Base-by-base conservation (phyloP, 257 asterid species). In the Solanum appendiculatum region DNA sequence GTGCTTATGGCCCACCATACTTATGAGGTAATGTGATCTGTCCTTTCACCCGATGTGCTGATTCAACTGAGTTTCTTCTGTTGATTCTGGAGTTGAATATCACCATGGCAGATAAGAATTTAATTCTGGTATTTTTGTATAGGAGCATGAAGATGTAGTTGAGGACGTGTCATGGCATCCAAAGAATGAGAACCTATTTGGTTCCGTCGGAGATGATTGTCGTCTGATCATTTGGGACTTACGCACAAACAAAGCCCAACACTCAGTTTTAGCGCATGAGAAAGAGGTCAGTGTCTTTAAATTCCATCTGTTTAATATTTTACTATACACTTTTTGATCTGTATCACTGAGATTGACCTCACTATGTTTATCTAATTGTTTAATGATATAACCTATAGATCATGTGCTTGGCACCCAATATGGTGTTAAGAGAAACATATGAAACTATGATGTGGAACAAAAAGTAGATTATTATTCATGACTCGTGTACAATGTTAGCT, bases 161-260 rank as follows among this genome's bases (percentile, higher is more conserved):
- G 98, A 92, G 92, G 99, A 97, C 8, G 99, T 96, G 34, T 92
- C 97, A 11, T 97, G 99, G 99, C 99, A 96, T 90, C 66, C 87
- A 37, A 95, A 95, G 95, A 90, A 95, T 86, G 97, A 94, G 85
- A 92, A 91, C 64, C 69, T 96, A 86, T 97, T 96, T 89, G 99
- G 99, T 63, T 97, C 99, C 34, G 99, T 97, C 6, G 98, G 99
- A 88, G 99, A 97, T 92, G 99, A 97, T 91, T 87, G 98, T 90
- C 94, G 91, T 89, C 94, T 96, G 88, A 90, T 97, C 74, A 92
- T 97, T 66, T 97, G 99, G 99, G 99, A 97, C 90, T 87, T 92
- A 29, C 95, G 99, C 86, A 93, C 98, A 63, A 96, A 95, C 92
- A 95, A 91, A 91, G 92, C 93, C 89, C 99, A 95, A 46, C 93